phyloP scores from a whole-genome alignment of 495 filamentous ascomycete species.

The Rostrohypoxylon terebratum region DNA sequence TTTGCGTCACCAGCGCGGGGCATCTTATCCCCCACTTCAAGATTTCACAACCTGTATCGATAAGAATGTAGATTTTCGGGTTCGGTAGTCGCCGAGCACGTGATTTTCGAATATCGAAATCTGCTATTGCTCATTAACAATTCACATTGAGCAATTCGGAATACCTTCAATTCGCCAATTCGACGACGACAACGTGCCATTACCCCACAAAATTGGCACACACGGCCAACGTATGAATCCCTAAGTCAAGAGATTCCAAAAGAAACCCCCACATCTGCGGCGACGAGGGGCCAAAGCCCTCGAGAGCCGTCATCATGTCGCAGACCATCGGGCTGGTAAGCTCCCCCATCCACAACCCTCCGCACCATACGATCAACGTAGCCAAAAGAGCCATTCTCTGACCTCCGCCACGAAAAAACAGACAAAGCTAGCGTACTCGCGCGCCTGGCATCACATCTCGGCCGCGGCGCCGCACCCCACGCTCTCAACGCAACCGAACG shows the following conservation, averaged over 20 bases:
- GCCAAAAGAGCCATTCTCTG: slow-evolving; percentile 16
- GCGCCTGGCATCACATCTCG: slow-evolving; percentile 92
- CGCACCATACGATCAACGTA: neutral
- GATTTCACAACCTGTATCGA: slow-evolving; percentile 31
- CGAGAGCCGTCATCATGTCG: slow-evolving; percentile 65
- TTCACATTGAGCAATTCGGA: slow-evolving; percentile 1
- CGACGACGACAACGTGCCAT: slow-evolving; percentile 32
- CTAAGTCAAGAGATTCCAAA: neutral
- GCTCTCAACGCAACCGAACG: slow-evolving; percentile 66
- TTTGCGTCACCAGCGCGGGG: neutral
- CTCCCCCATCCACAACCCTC: slow-evolving; percentile 2
- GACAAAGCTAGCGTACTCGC: slow-evolving; percentile 96
- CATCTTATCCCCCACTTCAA: neutral
- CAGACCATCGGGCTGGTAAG: slow-evolving; percentile 75
- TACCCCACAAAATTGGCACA: neutral
- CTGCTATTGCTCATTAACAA: slow-evolving; percentile 16
- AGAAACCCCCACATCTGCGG: slow-evolving; percentile 5
- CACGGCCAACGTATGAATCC: neutral
- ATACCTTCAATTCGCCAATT: slow-evolving; percentile 23
- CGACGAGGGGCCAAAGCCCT: slow-evolving; percentile 45
- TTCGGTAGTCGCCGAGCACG: slow-evolving; percentile 27
- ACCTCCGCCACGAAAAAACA: slow-evolving; percentile 49
- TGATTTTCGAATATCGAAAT: slow-evolving; percentile 32
- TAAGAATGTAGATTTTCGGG: slow-evolving; percentile 7
- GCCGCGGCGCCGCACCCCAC: slow-evolving; percentile 66